These are phyloP conservation scores for Atractiella rhizophila DNA, from an alignment of 768 basidiomycete species.

Conservation along the genomic window DNA sequence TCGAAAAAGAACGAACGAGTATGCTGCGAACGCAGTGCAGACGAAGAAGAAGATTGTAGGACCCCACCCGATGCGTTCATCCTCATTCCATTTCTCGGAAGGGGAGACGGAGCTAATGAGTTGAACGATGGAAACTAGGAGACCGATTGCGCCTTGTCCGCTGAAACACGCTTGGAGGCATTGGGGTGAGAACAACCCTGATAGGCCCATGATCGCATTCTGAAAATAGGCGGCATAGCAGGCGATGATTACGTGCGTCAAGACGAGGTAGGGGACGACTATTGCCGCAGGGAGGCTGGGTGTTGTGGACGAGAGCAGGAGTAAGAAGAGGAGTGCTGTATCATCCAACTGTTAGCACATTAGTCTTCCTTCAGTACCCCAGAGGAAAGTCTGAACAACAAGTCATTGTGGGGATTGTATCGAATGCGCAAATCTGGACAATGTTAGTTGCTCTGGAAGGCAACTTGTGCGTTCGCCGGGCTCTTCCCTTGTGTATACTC, in stretches of 20 bases:
- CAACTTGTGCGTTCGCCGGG: too few species aligned
- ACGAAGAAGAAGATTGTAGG: slow-evolving; percentile 18
- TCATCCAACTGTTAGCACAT: neutral
- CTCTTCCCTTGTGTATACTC: too few species aligned
- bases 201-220: slow-evolving; percentile 12
- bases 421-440: too few species aligned
- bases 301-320: slow-evolving; percentile 11
- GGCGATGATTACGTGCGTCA: slow-evolving; percentile 7
- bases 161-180: slow-evolving; percentile 14
- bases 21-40: too few species aligned
- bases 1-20: too few species aligned
- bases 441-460: too few species aligned
- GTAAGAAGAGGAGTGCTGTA: slow-evolving; percentile 2
- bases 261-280: slow-evolving; percentile 4
- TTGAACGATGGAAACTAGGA: slow-evolving; percentile 14
- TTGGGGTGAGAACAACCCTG: slow-evolving; percentile 8
- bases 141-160: slow-evolving; percentile 15
- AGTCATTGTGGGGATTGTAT: too few species aligned
- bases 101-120: slow-evolving; percentile 10
- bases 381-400: too few species aligned
- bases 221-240: slow-evolving; percentile 10
- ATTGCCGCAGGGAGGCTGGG: slow-evolving; percentile 8
- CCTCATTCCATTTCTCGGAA: neutral
- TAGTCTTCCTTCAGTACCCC: neutral
- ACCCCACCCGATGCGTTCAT: slow-evolving; percentile 8